Base-by-base conservation (phyloP, 805 yeast genomes). In the Ogataea saltuana region DNA sequence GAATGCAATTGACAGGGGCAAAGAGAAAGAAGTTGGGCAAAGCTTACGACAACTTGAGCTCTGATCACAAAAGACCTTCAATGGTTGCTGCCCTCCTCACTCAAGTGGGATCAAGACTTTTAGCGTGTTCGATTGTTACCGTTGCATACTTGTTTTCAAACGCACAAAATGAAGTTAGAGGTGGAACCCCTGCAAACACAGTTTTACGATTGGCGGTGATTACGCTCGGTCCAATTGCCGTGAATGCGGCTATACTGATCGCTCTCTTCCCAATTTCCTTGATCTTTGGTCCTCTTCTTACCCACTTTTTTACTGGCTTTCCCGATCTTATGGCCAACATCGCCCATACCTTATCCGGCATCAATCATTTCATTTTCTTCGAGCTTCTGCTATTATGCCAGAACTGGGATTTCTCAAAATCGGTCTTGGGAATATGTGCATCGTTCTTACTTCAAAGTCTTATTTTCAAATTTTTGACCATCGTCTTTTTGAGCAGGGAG, bases 331-430 rank as follows among this genome's bases (percentile, higher is more conserved):
- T 83, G 16, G 85, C 95, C 1, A 69, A 70, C 3, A 28, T 73
- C 2, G 82, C 79, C 2, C 93, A 83, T 56, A 49, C 69, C 1
- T 32, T 73, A 2, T 74, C 84, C 0, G 73, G 83, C 2, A 6
- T 83, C 15, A 67, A 72, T 30, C 80, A 85, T 51, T 44, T 81
- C 5, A 32, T 75, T 1, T 70, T 75, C 44, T 82, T 84, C 65
- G 86, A 82, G 54, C 53, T 83, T 10, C 66, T 87, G 49, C 80
- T 87, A 78, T 65, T 81, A 21, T 64, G 81, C 31, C 91, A 88
- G 56, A 77, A 80, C 16, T 83, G 86, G 80, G 73, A 76, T 55
- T 69, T 83, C 44, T 67, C 83, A 0, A 68, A 76, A 39, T 72
- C 89, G 0, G 54, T 86, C 18, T 64, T 83, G 5, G 86, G 91